Evolutionary conservation across 2,329 filamentous ascomycete genomes (phyloP).

Genomic region (Colletotrichum spaethianum): DNA sequence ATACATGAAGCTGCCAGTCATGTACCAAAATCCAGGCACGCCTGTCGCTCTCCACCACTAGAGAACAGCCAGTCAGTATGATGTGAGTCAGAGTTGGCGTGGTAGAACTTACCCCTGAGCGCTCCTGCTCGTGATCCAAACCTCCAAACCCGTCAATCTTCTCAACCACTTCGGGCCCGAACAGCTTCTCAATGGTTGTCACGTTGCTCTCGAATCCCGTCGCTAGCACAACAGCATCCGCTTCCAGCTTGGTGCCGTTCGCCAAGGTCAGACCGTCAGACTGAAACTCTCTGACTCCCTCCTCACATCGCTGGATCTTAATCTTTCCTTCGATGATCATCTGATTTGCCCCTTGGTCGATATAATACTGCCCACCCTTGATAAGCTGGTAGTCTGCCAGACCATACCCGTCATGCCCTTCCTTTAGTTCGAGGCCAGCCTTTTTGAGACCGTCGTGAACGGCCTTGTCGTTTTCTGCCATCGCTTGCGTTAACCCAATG

Average conservation of each 20-base stretch:
- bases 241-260: constrained; percentile 54
- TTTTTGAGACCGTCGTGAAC: constrained; percentile 60
- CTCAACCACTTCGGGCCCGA: constrained; percentile 54
- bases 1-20: constrained; percentile 53
- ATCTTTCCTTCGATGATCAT: constrained; percentile 59
- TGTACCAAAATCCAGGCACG: constrained; percentile 56
- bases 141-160: constrained; percentile 53
- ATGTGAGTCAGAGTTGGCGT: too few relatives aligned
- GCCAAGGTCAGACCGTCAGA: constrained; percentile 45
- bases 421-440: constrained; percentile 59
- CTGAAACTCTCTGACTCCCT: constrained; percentile 51
- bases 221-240: constrained; percentile 59
- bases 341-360: constrained; percentile 56
- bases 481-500: constrained; percentile 56
- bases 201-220: constrained; percentile 59
- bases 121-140: constrained; percentile 53
- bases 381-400: constrained; percentile 55
- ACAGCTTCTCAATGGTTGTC: constrained; percentile 50
- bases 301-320: constrained; percentile 50
- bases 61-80: neutral
- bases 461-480: constrained; percentile 57
- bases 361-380: constrained; percentile 58
- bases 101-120: constrained; percentile 44
- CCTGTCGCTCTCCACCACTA: constrained; percentile 57
- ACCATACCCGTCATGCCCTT: constrained; percentile 52